Base-by-base conservation (phyloP, 192 early-diverging fungal genomes). In the Backusella tarrabulga region DNA sequence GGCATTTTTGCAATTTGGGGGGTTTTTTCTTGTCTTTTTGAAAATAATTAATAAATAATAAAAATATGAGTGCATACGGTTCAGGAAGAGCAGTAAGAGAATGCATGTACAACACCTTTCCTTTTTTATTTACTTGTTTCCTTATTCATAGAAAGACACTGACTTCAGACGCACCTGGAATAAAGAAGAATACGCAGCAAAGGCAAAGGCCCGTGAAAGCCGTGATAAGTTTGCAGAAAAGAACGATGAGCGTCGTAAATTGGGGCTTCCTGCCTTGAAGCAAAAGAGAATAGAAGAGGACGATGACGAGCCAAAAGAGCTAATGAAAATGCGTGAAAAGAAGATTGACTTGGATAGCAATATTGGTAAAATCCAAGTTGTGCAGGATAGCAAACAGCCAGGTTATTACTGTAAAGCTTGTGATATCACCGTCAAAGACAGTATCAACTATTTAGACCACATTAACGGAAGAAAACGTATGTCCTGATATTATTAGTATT, bases 321-420 rank as follows among this genome's bases (percentile, higher is more conserved):
- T 83, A 0, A 66, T 86, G 29, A 84, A 70, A 34, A 75, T 77
- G 21, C 83, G 85, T 63, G 83, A 84, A 36, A 88, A 89, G 52
- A 81, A 87, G 44, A 74, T 98, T 9, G 87, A 95, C 60, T 83
- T 97, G 1, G 90, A 91, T 42, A 83, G 85, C 8, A 92, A 92
- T 75, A 83, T 97, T 8, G 94, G 94, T 76, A 96, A 95, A 77
- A 92, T 91, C 1, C 90, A 93, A 75, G 89, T 98, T 19, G 93
- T 97, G 3, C 88, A 93, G 69, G 83, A 86, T 6, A 81, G 88
- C 0, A 87, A 88, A 67, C 93, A 95, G 78, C 94, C 97, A 5
- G 97, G 97, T 21, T 99, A 94, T 80, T 95, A 94, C 75, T 99
- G 97, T 83, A 90, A 93, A 79, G 86, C 88, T 2, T 98, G 97